phyloP scores from a whole-genome alignment of 345 rosid species.

The Heritiera fomes region DNA sequence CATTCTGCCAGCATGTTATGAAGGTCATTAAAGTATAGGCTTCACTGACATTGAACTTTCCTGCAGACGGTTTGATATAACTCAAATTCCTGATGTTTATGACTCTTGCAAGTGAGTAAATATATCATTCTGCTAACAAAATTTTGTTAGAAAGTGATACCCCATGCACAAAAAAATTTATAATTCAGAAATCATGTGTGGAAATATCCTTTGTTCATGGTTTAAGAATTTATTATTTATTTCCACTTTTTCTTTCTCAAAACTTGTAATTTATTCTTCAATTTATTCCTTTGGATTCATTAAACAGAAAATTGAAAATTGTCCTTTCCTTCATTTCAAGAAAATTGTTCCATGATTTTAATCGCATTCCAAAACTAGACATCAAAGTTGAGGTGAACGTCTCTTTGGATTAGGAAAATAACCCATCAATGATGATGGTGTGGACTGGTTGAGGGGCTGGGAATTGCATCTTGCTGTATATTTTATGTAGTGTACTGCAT shows the following conservation, averaged over 20 bases:
- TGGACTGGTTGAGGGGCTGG: background rate
- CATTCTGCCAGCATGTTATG: background rate
- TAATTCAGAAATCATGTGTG: background rate
- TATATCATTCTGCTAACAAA: background rate
- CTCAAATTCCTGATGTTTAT: constrained; percentile 98
- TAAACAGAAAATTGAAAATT: constrained; percentile 7
- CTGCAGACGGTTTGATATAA: constrained; percentile 91
- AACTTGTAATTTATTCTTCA: background rate
- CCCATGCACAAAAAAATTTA: background rate
- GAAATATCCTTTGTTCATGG: background rate
- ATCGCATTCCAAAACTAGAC: background rate
- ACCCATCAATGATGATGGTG: constrained; percentile 3
- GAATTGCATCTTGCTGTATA: background rate
- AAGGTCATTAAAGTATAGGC: background rate
- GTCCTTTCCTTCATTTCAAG: background rate
- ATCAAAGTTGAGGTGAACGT: constrained; percentile 7
- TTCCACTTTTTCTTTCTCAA: background rate
- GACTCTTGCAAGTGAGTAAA: constrained; percentile 98
- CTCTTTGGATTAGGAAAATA: background rate
- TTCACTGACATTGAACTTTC: constrained; percentile 34
- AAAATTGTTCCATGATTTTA: constrained; percentile 1
- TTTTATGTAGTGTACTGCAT: background rate
- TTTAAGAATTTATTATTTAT: constrained; percentile 8
- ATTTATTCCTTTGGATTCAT: background rate
- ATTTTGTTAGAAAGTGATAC: background rate